Percentiles rank a stretch among this genome's conserved stretches.
Evolutionary conservation across 2,329 filamentous ascomycete genomes (phyloP).

Genomic region (Trichoderma lentiforme): DNA sequence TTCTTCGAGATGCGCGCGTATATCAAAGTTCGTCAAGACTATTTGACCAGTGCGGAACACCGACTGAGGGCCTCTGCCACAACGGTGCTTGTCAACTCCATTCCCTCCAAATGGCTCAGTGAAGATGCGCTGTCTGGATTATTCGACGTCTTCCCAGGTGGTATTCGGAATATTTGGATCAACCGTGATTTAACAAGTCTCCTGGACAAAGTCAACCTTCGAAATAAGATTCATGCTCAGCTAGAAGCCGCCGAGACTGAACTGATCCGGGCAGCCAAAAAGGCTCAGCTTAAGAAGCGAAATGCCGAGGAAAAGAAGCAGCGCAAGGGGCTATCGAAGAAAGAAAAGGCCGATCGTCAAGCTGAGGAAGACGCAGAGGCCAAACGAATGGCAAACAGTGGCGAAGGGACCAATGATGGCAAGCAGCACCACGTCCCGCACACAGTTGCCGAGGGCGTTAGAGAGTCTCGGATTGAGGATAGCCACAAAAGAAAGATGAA

Average conservation of each 20-base stretch:
- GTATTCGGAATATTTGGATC: conserved; percentile 93
- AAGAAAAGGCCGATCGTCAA: conserved; percentile 46
- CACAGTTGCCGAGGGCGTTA: conserved; percentile 44
- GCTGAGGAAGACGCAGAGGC: conserved; percentile 50
- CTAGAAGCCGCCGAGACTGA: conserved; percentile 83
- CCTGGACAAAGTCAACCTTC: conserved; percentile 75
- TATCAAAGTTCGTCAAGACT: conserved; percentile 89
- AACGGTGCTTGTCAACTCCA: conserved; percentile 87
- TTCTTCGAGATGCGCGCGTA: conserved; percentile 84
- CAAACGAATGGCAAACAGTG: conserved; percentile 46
- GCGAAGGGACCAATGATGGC: conserved; percentile 49
- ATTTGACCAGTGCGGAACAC: conserved; percentile 91
- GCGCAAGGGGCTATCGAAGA: conserved; percentile 53
- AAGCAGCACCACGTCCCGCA: conserved; percentile 54
- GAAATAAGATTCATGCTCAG: conserved; percentile 65
- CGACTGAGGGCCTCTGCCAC: conserved; percentile 90
- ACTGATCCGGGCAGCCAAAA: conserved; percentile 75
- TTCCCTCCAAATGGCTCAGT: conserved; percentile 86
- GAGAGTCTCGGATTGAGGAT: conserved; percentile 33
- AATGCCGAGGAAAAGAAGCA: conserved; percentile 62
- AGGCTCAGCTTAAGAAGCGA: conserved; percentile 67
- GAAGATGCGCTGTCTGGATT: conserved; percentile 76
- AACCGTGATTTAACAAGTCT: conserved; percentile 85
- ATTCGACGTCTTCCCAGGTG: conserved; percentile 94
- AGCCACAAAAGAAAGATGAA: not conserved